Conservation (phyloP, 768 basidiomycete genomes). For the Mycena rosella region DNA sequence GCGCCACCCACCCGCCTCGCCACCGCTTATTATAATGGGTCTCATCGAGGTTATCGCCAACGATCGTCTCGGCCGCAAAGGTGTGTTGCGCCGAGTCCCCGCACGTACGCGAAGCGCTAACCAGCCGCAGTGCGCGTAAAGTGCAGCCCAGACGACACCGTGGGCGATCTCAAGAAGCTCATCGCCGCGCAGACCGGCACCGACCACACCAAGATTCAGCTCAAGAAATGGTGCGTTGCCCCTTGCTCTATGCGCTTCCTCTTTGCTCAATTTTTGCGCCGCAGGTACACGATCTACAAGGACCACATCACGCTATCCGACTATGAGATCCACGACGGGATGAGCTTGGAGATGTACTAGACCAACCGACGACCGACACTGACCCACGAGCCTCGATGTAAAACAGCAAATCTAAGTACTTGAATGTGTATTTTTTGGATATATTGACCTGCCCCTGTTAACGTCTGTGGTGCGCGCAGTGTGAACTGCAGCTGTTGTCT, state of each 20-base stretch:
- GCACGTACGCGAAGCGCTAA: not conserved
- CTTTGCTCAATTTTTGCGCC: slow-evolving; percentile 4
- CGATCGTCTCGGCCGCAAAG: slow-evolving; percentile 95
- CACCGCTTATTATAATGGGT: too few species aligned
- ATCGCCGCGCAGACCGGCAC: slow-evolving; percentile 98
- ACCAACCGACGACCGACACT: not conserved
- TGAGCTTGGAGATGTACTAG: slow-evolving; percentile 95
- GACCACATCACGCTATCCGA: slow-evolving; percentile 95
- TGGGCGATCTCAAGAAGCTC: slow-evolving; percentile 96
- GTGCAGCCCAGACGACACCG: slow-evolving; percentile 95
- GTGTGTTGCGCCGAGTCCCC: slow-evolving; percentile 52
- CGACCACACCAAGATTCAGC: slow-evolving; percentile 82
- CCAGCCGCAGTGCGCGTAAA: slow-evolving; percentile 85
- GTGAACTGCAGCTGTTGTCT: too few species aligned
- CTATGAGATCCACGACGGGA: slow-evolving; percentile 94
- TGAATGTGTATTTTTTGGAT: slow-evolving; percentile 26
- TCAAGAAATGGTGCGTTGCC: slow-evolving; percentile 92
- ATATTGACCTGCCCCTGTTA: not conserved
- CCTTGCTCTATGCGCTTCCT: slow-evolving; percentile 5
- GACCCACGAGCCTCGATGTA: slow-evolving; percentile 8
- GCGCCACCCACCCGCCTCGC: slow-evolving; percentile 59
- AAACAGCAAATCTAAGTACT: slow-evolving; percentile 1
- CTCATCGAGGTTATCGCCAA: slow-evolving; percentile 95
- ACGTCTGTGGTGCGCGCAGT: too few species aligned
- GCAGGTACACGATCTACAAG: slow-evolving; percentile 95